A percentile compares a stretch with the other conserved stretches of the same genome.
These are phyloP conservation scores for Trypanosoma grayi DNA, from an alignment of 208 protist species.

Conservation along the genomic window DNA sequence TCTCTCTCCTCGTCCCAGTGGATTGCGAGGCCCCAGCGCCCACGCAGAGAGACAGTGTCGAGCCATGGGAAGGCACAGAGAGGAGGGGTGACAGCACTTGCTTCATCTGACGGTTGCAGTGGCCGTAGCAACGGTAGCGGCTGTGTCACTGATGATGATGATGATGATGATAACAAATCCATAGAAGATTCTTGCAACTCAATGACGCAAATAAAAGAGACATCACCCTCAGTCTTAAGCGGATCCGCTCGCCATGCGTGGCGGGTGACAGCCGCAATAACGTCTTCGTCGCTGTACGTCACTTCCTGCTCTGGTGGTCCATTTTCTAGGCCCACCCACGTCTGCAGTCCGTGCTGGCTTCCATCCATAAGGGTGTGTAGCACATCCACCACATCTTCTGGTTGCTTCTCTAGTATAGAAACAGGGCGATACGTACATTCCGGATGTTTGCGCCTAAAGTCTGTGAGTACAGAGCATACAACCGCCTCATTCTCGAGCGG, in stretches of 20 bases:
- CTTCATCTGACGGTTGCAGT: background rate
- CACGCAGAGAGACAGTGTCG: slow-evolving; percentile 8
- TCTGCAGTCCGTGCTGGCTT: slow-evolving; percentile 35
- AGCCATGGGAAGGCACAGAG: slow-evolving; percentile 10
- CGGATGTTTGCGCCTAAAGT: slow-evolving; percentile 14
- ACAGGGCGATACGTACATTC: slow-evolving; percentile 16
- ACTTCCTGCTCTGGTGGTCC: slow-evolving; percentile 37
- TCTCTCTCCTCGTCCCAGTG: background rate
- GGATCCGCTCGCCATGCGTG: slow-evolving; percentile 47
- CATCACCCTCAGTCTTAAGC: slow-evolving; percentile 33
- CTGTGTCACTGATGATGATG: background rate
- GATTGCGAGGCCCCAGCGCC: slow-evolving; percentile 12
- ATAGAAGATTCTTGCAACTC: slow-evolving; percentile 30
- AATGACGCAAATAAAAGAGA: slow-evolving; percentile 44
- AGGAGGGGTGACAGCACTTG: background rate
- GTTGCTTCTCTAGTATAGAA: slow-evolving; percentile 8
- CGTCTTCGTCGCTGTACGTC: slow-evolving; percentile 17
- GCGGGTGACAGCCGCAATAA: slow-evolving; percentile 38
- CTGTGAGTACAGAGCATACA: slow-evolving; percentile 65
- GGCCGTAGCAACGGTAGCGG: background rate
- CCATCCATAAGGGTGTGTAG: slow-evolving; percentile 14
- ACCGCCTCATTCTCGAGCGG: slow-evolving; percentile 95
- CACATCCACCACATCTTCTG: slow-evolving; percentile 11
- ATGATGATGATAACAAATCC: background rate
- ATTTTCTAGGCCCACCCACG: slow-evolving; percentile 60